A percentile compares a stretch with the other conserved stretches of the same genome.
Conservation (phyloP, 805 yeast genomes). For the Yarrowia yakushimensis region DNA sequence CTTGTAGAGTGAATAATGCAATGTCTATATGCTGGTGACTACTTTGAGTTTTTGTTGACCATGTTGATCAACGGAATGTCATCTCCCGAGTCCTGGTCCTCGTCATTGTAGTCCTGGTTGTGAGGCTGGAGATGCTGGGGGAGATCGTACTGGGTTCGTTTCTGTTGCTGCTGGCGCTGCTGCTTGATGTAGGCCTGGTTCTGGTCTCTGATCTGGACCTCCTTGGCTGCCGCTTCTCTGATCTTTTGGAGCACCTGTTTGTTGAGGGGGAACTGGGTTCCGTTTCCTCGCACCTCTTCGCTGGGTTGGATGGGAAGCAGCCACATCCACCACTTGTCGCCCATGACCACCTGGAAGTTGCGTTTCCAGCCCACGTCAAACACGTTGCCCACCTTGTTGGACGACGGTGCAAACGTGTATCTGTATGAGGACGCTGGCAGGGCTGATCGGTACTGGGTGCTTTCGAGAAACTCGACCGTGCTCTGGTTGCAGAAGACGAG, state of each 20-base stretch:
- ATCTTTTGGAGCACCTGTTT: conserved; percentile 10
- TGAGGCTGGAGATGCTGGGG: conserved; percentile 17
- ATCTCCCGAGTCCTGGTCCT: conserved; percentile 3
- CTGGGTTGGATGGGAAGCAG: conserved; percentile 51
- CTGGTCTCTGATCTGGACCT: conserved; percentile 10
- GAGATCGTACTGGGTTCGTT: background rate
- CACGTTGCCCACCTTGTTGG: conserved; percentile 56
- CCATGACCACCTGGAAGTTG: conserved; percentile 77
- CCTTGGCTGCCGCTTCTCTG: background rate
- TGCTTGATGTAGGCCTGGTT: conserved; percentile 24
- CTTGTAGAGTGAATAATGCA: background rate
- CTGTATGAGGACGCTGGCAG: conserved; percentile 38
- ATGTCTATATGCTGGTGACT: conserved; percentile 10
- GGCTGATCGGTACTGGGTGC: conserved; percentile 38
- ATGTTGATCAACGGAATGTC: conserved; percentile 18
- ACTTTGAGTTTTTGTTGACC: background rate
- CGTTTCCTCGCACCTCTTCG: background rate
- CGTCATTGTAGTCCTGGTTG: background rate
- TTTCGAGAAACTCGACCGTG: conserved; percentile 66
- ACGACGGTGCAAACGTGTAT: conserved; percentile 44
- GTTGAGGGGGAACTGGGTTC: conserved; percentile 14
- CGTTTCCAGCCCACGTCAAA: conserved; percentile 64
- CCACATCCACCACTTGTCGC: conserved; percentile 64
- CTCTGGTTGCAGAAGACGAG: conserved; percentile 65
- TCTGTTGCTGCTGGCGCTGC: conserved; percentile 21